Evolutionary conservation across 129 eudicot species (phyloP).

Genomic region (Kitagawia praeruptora): DNA sequence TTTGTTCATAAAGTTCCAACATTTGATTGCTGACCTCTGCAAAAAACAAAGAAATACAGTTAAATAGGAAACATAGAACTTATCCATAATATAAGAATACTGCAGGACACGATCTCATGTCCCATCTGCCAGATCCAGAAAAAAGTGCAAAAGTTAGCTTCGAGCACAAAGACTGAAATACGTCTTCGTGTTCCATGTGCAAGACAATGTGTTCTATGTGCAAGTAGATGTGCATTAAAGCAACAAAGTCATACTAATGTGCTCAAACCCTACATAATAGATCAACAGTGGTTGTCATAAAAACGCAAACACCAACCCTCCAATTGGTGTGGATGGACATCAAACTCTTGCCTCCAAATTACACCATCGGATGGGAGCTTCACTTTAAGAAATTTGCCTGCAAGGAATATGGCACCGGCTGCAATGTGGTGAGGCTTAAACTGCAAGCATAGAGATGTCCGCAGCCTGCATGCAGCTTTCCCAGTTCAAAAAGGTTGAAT

Average conservation of each 20-base stretch:
- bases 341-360: constrained; percentile 99
- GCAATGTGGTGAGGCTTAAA: constrained; percentile 98
- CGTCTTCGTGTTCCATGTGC: not conserved
- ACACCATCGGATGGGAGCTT: constrained; percentile 93
- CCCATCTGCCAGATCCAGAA: not conserved
- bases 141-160: not conserved
- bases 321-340: constrained; percentile 94
- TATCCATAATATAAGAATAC: not conserved
- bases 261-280: constrained; percentile 9
- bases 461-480: constrained; percentile 95
- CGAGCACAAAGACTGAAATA: not conserved
- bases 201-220: not conserved
- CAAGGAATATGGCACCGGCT: constrained; percentile 96
- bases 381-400: constrained; percentile 97
- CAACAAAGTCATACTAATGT: not conserved
- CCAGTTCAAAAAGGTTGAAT: constrained; percentile 49
- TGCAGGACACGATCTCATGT: not conserved
- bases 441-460: constrained; percentile 97
- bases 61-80: not conserved
- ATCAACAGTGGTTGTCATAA: constrained; percentile 7
- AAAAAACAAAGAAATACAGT: constrained; percentile 8
- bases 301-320: constrained; percentile 62
- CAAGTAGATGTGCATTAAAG: not conserved
- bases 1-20: constrained; percentile 92
- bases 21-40: constrained; percentile 97